Conservation (phyloP, 2,329 filamentous ascomycete species). For the Colletotrichum cordylinicola region DNA sequence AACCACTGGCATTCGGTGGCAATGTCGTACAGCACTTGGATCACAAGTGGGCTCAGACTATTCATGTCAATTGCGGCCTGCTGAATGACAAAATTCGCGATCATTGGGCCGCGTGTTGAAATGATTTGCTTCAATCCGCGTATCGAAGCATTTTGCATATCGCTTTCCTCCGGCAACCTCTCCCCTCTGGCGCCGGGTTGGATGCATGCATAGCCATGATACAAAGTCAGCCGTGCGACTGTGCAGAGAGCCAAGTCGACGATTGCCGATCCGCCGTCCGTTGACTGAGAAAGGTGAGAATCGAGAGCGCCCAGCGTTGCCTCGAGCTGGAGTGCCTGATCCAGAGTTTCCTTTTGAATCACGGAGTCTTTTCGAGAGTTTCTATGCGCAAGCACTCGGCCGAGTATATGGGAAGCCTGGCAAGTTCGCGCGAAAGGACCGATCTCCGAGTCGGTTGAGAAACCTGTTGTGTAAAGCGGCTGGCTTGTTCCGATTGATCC, state of each 20-base stretch:
- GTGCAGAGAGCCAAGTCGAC: conserved; percentile 11
- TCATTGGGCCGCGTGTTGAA: background rate
- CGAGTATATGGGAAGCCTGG: conserved; percentile 36
- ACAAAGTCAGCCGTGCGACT: conserved; percentile 22
- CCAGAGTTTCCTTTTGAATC: background rate
- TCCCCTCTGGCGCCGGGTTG: background rate
- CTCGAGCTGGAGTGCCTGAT: conserved; percentile 23
- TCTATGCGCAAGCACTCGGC: conserved; percentile 31
- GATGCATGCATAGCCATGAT: conserved; percentile 25
- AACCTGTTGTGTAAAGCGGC: conserved; percentile 20
- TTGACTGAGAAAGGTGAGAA: background rate
- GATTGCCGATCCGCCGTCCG: background rate
- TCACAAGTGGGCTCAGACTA: background rate
- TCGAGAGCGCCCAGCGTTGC: background rate
- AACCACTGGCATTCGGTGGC: conserved; percentile 26
- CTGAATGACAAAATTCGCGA: background rate
- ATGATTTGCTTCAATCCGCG: conserved; percentile 11
- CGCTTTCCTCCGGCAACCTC: conserved; percentile 18
- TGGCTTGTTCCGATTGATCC: conserved; percentile 31
- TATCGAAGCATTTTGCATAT: conserved; percentile 20
- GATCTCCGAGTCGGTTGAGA: conserved; percentile 15
- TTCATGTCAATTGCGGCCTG: background rate
- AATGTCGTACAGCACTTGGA: conserved; percentile 14
- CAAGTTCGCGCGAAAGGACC: conserved; percentile 34
- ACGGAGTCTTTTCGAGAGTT: background rate